phyloP scores from a whole-genome alignment of 768 basidiomycete genomes.

The Clavaria fumosa region DNA sequence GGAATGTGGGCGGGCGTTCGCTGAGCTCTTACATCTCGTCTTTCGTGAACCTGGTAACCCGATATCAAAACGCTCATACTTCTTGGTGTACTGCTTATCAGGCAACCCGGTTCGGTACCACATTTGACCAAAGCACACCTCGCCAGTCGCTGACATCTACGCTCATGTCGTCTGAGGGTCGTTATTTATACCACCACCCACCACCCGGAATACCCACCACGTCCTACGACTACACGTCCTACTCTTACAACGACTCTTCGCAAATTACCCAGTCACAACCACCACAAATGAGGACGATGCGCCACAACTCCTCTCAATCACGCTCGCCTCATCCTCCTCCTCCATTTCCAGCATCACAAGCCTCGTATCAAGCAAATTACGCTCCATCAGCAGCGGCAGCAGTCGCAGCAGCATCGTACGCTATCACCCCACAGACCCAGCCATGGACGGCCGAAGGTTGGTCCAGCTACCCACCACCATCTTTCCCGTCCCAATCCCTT shows the following conservation, averaged over 20 bases:
- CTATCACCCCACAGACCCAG: slow-evolving; percentile 5
- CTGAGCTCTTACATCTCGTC: no score
- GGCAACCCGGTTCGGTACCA: no score
- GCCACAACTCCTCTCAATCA: slow-evolving; percentile 7
- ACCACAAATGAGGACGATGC: slow-evolving; percentile 6
- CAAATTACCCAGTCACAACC: slow-evolving; percentile 6
- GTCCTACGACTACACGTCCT: slow-evolving; percentile 9
- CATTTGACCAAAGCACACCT: slow-evolving; percentile 22
- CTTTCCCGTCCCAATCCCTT: slow-evolving; percentile 1
- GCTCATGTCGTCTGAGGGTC: slow-evolving; percentile 11
- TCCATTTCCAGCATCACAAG: slow-evolving; percentile 6
- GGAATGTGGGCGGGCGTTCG: no score
- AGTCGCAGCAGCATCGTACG: slow-evolving; percentile 6
- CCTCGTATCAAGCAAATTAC: slow-evolving; percentile 1
- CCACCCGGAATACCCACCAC: slow-evolving; percentile 5
- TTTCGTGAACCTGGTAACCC: no score
- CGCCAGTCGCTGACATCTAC: no score
- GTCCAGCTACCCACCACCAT: slow-evolving; percentile 3
- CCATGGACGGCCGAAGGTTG: slow-evolving; percentile 3
- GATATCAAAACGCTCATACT: no score
- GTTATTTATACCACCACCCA: slow-evolving; percentile 10
- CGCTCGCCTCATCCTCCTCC: slow-evolving; percentile 7
- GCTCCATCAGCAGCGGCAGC: slow-evolving; percentile 2
- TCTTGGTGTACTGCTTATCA: no score
- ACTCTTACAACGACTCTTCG: slow-evolving; percentile 6